phyloP scores from a whole-genome alignment of 805 yeast species.

The Suhomyces sp. region DNA sequence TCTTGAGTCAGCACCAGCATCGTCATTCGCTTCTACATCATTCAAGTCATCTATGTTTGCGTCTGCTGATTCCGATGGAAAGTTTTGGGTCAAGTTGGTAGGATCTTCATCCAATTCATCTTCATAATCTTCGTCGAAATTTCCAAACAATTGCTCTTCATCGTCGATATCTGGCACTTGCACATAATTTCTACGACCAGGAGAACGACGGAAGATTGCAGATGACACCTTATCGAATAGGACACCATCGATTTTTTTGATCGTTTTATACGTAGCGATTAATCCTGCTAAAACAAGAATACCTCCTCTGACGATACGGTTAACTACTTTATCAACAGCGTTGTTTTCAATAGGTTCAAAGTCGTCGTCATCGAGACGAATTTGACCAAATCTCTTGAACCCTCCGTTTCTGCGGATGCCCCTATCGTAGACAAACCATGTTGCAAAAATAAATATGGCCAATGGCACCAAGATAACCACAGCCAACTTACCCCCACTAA shows the following conservation, averaged over 20 bases:
- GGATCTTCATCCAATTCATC: conserved; percentile 35
- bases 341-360: conserved; percentile 63
- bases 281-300: conserved; percentile 44
- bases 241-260: conserved; percentile 31
- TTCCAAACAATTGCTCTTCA: conserved; percentile 41
- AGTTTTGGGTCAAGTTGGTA: conserved; percentile 11
- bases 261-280: conserved; percentile 32
- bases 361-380: conserved; percentile 70
- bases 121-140: conserved; percentile 38
- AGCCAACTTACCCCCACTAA: conserved; percentile 54
- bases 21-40: conserved; percentile 3
- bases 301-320: conserved; percentile 57
- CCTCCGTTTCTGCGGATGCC: conserved; percentile 81
- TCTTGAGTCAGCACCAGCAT: conserved; percentile 17
- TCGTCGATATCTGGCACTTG: conserved; percentile 38
- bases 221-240: conserved; percentile 31
- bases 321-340: conserved; percentile 55
- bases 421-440: conserved; percentile 72
- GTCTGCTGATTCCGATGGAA: conserved; percentile 18
- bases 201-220: conserved; percentile 32
- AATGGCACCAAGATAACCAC: conserved; percentile 58
- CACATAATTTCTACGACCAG: conserved; percentile 40
- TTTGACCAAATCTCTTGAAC: conserved; percentile 76
- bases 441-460: conserved; percentile 48
- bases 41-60: conserved; percentile 13